Percentiles rank a stretch among this genome's conserved stretches.
Evolutionary conservation across 169 alveolate genomes (phyloP).

Genomic region (Theileria equi): DNA sequence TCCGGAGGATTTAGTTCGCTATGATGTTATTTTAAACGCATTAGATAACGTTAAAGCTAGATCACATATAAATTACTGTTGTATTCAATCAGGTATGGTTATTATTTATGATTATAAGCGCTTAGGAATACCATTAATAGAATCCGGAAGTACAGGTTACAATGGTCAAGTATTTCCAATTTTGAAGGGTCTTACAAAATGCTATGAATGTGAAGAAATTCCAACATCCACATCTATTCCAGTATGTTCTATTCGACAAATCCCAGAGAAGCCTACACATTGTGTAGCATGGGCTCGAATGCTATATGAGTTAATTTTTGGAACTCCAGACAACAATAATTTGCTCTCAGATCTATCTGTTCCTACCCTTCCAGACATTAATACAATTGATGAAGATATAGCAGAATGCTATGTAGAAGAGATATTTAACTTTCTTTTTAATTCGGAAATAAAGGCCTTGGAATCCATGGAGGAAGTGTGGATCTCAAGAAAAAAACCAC

Average conservation of each 20-base stretch:
- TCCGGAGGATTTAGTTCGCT: constrained; percentile 70
- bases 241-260: constrained; percentile 96
- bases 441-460: constrained; percentile 56
- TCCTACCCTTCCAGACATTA: constrained; percentile 29
- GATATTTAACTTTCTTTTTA: constrained; percentile 57
- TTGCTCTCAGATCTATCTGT: constrained; percentile 34
- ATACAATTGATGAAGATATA: background rate
- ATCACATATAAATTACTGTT: constrained; percentile 88
- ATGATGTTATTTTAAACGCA: constrained; percentile 92
- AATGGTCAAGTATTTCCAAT: constrained; percentile 89
- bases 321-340: constrained; percentile 48
- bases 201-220: constrained; percentile 91
- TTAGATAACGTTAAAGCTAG: constrained; percentile 94
- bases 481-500: background rate
- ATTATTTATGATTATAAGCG: background rate
- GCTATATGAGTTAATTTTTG: constrained; percentile 82
- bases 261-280: constrained; percentile 98
- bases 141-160: constrained; percentile 95
- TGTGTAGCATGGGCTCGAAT: constrained; percentile 97
- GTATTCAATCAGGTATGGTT: constrained; percentile 80
- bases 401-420: constrained; percentile 12
- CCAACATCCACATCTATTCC: constrained; percentile 89
- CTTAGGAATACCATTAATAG: constrained; percentile 86
- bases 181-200: constrained; percentile 82
- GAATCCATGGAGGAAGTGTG: constrained; percentile 17